Percentiles rank a stretch among this genome's conserved stretches.
Conservation (phyloP, 305 asterid genomes). For the Withania somnifera region DNA sequence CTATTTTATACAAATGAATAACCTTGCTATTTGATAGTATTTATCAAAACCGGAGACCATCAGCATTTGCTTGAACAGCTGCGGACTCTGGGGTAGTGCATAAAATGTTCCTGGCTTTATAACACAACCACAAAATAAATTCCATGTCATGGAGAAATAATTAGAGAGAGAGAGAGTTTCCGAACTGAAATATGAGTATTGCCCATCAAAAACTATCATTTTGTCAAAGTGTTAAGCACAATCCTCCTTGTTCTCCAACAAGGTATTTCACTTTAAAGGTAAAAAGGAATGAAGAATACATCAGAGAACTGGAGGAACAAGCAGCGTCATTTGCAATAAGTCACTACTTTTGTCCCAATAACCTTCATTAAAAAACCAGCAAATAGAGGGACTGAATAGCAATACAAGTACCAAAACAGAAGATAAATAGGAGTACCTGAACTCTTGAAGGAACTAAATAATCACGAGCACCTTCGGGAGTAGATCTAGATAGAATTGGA, state of each 20-base stretch:
- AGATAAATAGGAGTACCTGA: slow-evolving; percentile 45
- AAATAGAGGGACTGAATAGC: background rate
- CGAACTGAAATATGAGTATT: background rate
- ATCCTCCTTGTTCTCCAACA: background rate
- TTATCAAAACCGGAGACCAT: slow-evolving; percentile 95
- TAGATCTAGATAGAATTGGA: slow-evolving; percentile 93
- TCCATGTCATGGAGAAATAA: slow-evolving; percentile 8
- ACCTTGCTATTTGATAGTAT: slow-evolving; percentile 97
- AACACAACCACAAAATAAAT: slow-evolving; percentile 27
- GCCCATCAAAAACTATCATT: background rate
- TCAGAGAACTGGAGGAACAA: background rate
- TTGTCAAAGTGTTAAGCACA: background rate
- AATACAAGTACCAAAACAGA: background rate
- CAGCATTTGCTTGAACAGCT: slow-evolving; percentile 98
- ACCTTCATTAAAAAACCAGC: background rate
- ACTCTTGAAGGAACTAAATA: slow-evolving; percentile 95
- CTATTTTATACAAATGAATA: slow-evolving; percentile 3
- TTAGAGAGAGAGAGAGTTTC: slow-evolving; percentile 2
- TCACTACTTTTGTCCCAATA: background rate
- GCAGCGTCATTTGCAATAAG: background rate
- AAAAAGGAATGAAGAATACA: background rate
- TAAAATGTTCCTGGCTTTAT: slow-evolving; percentile 89
- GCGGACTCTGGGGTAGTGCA: slow-evolving; percentile 99
- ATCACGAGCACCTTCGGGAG: slow-evolving; percentile 99
- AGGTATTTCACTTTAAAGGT: background rate